Conservation (phyloP, 768 basidiomycete species). For the Multifurca ochricompacta region DNA sequence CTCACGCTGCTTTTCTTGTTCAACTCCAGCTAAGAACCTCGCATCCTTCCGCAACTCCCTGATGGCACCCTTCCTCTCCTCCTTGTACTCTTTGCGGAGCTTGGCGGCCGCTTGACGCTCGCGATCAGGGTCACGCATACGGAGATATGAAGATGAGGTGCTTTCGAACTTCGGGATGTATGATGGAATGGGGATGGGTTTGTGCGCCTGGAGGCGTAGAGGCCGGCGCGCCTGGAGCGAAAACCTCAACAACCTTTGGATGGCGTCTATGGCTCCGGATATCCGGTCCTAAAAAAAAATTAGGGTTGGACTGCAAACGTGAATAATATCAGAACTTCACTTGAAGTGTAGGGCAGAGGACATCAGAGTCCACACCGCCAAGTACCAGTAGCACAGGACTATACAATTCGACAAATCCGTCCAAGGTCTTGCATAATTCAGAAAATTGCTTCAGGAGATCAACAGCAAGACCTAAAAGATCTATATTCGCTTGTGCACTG, state of each 20-base stretch:
- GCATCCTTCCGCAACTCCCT: slow-evolving; percentile 94
- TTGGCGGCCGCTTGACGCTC: slow-evolving; percentile 85
- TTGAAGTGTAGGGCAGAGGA: slow-evolving; percentile 45
- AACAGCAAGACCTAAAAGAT: slow-evolving; percentile 57
- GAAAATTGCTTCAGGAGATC: slow-evolving; percentile 61
- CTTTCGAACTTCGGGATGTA: slow-evolving; percentile 92
- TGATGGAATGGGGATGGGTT: slow-evolving; percentile 90
- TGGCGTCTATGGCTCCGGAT: slow-evolving; percentile 13
- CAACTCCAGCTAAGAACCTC: slow-evolving; percentile 82
- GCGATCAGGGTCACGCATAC: slow-evolving; percentile 82
- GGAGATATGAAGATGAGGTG: slow-evolving; percentile 63
- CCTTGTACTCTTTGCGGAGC: slow-evolving; percentile 81
- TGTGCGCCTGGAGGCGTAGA: slow-evolving; percentile 83
- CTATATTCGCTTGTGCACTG: slow-evolving; percentile 61
- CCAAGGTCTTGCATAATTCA: slow-evolving; percentile 67
- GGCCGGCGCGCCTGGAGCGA: slow-evolving; percentile 65
- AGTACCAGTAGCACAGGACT: slow-evolving; percentile 57
- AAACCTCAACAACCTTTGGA: slow-evolving; percentile 61
- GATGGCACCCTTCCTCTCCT: slow-evolving; percentile 95
- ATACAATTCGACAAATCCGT: slow-evolving; percentile 82
- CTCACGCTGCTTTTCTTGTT: slow-evolving; percentile 74
- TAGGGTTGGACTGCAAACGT: background rate
- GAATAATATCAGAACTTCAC: slow-evolving; percentile 32
- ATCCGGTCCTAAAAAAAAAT: background rate
- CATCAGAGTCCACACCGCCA: slow-evolving; percentile 38